phyloP scores from a whole-genome alignment of 345 rosid species.

The Reutealis trisperma region DNA sequence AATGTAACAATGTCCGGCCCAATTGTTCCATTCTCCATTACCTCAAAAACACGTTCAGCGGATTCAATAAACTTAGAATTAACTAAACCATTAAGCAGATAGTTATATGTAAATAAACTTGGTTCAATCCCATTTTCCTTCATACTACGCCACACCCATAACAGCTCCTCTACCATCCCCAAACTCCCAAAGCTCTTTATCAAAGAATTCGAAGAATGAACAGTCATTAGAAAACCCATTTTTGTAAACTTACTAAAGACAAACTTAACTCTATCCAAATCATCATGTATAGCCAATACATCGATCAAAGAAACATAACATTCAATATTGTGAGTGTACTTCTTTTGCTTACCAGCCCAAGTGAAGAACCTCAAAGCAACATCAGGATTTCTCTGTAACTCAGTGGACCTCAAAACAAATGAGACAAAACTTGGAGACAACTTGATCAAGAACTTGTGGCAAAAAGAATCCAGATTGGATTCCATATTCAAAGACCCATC shows the following conservation, averaged over 20 bases:
- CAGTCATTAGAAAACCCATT: slow-evolving; percentile 54
- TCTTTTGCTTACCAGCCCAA: slow-evolving; percentile 79
- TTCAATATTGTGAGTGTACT: slow-evolving; percentile 66
- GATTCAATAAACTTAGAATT: slow-evolving; percentile 69
- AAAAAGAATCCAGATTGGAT: slow-evolving; percentile 54
- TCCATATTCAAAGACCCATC: slow-evolving; percentile 76
- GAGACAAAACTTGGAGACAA: slow-evolving; percentile 71
- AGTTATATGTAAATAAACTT: slow-evolving; percentile 70
- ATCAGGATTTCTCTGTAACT: slow-evolving; percentile 45
- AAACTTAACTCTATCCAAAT: slow-evolving; percentile 48
- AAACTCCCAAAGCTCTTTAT: slow-evolving; percentile 77
- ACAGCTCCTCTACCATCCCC: slow-evolving; percentile 89
- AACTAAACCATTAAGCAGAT: slow-evolving; percentile 73
- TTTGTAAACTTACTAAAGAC: slow-evolving; percentile 47
- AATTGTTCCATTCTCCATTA: slow-evolving; percentile 69
- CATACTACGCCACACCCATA: slow-evolving; percentile 93
- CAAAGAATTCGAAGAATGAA: slow-evolving; percentile 55
- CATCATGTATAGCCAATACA: slow-evolving; percentile 48
- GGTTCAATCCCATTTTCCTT: slow-evolving; percentile 83
- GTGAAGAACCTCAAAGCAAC: slow-evolving; percentile 61
- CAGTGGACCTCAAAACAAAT: slow-evolving; percentile 50
- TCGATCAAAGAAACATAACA: slow-evolving; percentile 69
- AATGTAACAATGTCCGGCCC: slow-evolving; percentile 71
- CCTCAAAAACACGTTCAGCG: slow-evolving; percentile 71
- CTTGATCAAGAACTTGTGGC: slow-evolving; percentile 59